These are phyloP conservation scores for Carex myosuroides DNA, from an alignment of 176 grass and related monocot genomes.

Conservation along the genomic window DNA sequence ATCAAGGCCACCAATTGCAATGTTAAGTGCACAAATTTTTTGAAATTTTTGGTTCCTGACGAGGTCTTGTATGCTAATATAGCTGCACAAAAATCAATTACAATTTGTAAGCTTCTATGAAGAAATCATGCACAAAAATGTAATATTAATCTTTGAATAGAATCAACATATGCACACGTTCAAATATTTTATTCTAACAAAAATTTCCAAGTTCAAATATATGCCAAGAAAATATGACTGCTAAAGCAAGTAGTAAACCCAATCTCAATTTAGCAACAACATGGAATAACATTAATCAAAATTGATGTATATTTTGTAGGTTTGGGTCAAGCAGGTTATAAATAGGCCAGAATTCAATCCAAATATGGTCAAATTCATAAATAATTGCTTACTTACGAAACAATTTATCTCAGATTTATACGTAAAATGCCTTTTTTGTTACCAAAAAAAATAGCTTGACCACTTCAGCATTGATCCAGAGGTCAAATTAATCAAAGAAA, in stretches of 20 bases:
- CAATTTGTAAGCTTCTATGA: not conserved
- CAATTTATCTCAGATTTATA: not conserved
- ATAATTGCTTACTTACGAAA: not conserved
- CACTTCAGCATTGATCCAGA: not conserved
- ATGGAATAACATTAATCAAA: not conserved
- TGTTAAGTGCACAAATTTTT: conserved; percentile 65
- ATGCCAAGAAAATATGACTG: too few species aligned
- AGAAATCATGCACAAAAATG: not conserved
- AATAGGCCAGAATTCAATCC: not conserved
- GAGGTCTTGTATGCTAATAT: conserved; percentile 89
- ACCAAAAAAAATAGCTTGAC: not conserved
- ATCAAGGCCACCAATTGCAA: conserved; percentile 73
- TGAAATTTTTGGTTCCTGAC: conserved; percentile 86
- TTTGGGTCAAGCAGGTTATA: not conserved
- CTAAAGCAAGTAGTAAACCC: not conserved
- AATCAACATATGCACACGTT: not conserved
- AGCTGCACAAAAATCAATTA: conserved; percentile 43
- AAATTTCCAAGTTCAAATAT: not conserved
- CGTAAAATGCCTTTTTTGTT: not conserved
- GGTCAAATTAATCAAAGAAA: not conserved
- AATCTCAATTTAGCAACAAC: not conserved
- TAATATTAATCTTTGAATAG: not conserved
- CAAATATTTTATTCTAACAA: too few species aligned
- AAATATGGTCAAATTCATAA: not conserved
- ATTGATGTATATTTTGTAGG: not conserved